Conservation (phyloP, 129 eudicot species). For the Tagetes patula region DNA sequence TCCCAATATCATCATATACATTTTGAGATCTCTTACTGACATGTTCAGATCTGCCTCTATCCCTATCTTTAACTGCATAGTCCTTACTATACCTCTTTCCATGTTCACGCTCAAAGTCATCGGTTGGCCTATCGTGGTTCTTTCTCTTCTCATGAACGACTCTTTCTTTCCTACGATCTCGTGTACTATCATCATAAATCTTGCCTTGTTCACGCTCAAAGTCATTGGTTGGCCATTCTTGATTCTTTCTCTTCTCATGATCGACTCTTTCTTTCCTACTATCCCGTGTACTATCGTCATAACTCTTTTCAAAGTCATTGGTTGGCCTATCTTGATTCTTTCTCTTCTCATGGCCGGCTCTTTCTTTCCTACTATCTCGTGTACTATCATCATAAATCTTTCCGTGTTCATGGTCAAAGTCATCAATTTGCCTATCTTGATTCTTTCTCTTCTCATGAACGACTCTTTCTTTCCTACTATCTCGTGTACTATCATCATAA, state of each 20-base stretch:
- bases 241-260: no score
- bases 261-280: no score
- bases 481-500: constrained; percentile 26
- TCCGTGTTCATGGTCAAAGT: constrained; percentile 18
- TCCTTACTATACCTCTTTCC: constrained; percentile 47
- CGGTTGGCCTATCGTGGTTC: no score
- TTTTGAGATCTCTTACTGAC: constrained; percentile 44
- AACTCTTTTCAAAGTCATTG: constrained; percentile 29
- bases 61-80: constrained; percentile 38
- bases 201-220: background rate
- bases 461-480: constrained; percentile 40
- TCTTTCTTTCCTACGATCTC: constrained; percentile 43
- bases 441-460: constrained; percentile 45
- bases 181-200: constrained; percentile 23
- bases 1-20: constrained; percentile 53
- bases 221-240: no score
- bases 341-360: constrained; percentile 42
- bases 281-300: no score
- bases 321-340: constrained; percentile 37
- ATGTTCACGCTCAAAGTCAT: no score
- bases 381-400: constrained; percentile 29
- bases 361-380: constrained; percentile 41
- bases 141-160: background rate
- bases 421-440: constrained; percentile 35
- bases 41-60: constrained; percentile 53